Conservation (phyloP, 257 asterid genomes). For the Nicotiana sylvestris region DNA sequence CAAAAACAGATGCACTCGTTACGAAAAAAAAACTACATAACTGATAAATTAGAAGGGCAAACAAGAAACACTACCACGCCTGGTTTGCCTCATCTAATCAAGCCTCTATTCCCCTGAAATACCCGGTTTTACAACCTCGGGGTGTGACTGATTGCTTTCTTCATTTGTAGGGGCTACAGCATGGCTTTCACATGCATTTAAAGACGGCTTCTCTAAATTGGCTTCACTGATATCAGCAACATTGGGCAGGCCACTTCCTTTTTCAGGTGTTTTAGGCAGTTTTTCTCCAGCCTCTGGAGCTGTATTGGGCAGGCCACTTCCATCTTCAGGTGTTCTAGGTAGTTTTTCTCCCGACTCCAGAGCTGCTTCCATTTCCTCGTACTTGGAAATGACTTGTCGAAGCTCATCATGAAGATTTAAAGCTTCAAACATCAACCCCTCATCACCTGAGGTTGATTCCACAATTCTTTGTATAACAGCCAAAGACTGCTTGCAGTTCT, state of each 20-base stretch:
- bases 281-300: conserved; percentile 32
- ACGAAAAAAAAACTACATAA: neutral
- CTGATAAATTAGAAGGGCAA: neutral
- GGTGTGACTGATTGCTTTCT: conserved; percentile 20
- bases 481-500: conserved; percentile 70
- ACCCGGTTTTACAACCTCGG: conserved; percentile 9
- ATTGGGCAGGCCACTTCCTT: conserved; percentile 22
- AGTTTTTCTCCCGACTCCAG: conserved; percentile 29
- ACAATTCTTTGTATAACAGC: conserved; percentile 61
- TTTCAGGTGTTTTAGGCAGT: conserved; percentile 19
- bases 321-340: conserved; percentile 15
- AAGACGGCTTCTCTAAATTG: conserved; percentile 20
- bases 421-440: conserved; percentile 82
- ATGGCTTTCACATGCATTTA: conserved; percentile 19
- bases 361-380: conserved; percentile 50
- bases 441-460: conserved; percentile 74
- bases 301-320: conserved; percentile 18
- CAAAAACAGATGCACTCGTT: neutral
- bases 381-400: conserved; percentile 50
- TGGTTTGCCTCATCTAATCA: conserved; percentile 13
- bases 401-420: conserved; percentile 85
- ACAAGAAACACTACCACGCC: neutral
- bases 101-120: conserved; percentile 7
- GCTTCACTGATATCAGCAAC: conserved; percentile 25
- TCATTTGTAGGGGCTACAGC: conserved; percentile 21